phyloP scores from a whole-genome alignment of 257 asterid genomes.

The Lantana camara region DNA sequence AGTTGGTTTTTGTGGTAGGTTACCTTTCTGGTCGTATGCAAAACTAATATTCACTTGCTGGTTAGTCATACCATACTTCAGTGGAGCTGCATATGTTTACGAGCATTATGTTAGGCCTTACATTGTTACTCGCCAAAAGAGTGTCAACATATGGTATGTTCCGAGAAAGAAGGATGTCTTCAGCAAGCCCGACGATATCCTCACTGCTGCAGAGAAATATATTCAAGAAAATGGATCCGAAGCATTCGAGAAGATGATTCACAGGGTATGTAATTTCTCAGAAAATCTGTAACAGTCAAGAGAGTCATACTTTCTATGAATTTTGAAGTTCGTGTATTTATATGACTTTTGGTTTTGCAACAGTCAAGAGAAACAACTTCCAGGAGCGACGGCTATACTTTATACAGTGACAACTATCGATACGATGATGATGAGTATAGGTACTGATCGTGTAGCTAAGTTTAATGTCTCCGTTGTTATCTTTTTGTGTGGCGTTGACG shows the following conservation, averaged over 20 bases:
- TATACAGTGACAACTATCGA: constrained; percentile 53
- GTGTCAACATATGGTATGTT: constrained; percentile 73
- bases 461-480: background rate
- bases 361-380: constrained; percentile 58
- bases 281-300: too few species aligned
- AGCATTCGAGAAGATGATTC: constrained; percentile 71
- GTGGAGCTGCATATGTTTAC: constrained; percentile 91
- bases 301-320: too few species aligned
- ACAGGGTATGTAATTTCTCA: constrained; percentile 48
- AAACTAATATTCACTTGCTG: constrained; percentile 89
- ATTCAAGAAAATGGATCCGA: constrained; percentile 67
- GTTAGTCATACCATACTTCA: constrained; percentile 96
- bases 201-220: constrained; percentile 82
- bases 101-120: constrained; percentile 87
- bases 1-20: constrained; percentile 43
- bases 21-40: constrained; percentile 93
- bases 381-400: constrained; percentile 39
- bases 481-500: constrained; percentile 8
- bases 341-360: constrained; percentile 18
- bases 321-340: constrained; percentile 5
- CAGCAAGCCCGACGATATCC: constrained; percentile 73
- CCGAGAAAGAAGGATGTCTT: constrained; percentile 66
- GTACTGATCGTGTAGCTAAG: constrained; percentile 41
- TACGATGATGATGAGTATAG: constrained; percentile 52
- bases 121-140: constrained; percentile 61